Percentiles rank a stretch among this genome's conserved stretches.
phyloP scores from a whole-genome alignment of 2,329 filamentous ascomycete species.

The Volutella citrinella region DNA sequence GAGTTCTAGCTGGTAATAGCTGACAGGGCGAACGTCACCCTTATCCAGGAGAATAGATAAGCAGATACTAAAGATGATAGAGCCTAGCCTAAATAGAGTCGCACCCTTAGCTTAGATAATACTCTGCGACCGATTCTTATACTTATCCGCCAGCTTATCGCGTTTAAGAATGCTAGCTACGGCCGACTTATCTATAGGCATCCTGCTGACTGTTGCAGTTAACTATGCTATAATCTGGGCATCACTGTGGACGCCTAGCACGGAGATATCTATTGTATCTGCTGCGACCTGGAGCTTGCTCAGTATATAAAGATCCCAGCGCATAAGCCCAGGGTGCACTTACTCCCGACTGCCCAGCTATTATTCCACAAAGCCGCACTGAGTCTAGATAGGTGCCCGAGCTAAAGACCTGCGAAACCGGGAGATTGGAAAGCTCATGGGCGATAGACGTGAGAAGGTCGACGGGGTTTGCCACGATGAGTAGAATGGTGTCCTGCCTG shows the following conservation, averaged over 20 bases:
- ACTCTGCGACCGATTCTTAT: constrained; percentile 41
- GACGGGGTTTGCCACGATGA: constrained; percentile 54
- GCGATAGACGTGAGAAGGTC: constrained; percentile 52
- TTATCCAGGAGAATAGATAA: constrained; percentile 49
- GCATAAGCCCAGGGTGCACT: no score
- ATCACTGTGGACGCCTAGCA: constrained; percentile 22
- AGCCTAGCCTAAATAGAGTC: constrained; percentile 48
- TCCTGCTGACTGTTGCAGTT: constrained; percentile 16
- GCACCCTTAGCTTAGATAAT: constrained; percentile 50
- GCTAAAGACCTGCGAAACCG: constrained; percentile 47
- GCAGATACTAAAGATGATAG: constrained; percentile 46
- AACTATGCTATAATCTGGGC: constrained; percentile 22
- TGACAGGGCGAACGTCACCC: constrained; percentile 44
- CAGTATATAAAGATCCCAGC: no score
- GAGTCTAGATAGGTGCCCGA: constrained; percentile 53
- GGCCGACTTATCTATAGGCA: constrained; percentile 12
- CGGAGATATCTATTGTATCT: constrained; percentile 18
- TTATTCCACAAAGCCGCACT: constrained; percentile 42
- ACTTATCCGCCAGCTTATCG: constrained; percentile 39
- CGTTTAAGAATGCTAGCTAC: constrained; percentile 19
- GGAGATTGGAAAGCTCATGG: constrained; percentile 44
- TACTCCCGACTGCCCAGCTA: constrained; percentile 31
- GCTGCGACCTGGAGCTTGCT: no score
- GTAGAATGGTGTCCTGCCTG: constrained; percentile 42
- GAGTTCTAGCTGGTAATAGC: constrained; percentile 44